phyloP scores from a whole-genome alignment of 371 early-diverging fungal genomes.

The Syncephalastrum sp. region DNA sequence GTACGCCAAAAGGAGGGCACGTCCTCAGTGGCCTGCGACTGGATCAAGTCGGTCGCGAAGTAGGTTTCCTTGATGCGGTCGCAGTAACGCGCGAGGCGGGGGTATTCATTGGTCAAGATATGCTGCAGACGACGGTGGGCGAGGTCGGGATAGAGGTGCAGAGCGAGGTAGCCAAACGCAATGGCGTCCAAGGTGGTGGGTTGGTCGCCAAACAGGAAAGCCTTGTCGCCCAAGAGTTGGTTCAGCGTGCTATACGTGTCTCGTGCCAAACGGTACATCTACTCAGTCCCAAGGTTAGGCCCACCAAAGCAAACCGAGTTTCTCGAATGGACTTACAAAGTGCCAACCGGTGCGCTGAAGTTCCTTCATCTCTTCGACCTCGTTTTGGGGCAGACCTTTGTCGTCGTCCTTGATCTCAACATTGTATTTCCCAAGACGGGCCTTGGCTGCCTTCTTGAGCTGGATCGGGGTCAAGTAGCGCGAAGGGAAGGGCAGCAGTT shows the following conservation, averaged over 20 bases:
- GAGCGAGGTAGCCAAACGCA: conserved; percentile 67
- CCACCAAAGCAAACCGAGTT: background rate
- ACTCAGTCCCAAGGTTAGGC: background rate
- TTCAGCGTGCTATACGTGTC: conserved; percentile 58
- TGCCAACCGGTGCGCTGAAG: conserved; percentile 47
- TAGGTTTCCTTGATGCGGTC: conserved; percentile 44
- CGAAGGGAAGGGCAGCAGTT: conserved; percentile 62
- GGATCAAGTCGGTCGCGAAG: conserved; percentile 14
- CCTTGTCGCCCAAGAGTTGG: conserved; percentile 55
- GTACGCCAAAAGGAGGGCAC: conserved; percentile 56
- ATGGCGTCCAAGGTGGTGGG: conserved; percentile 68
- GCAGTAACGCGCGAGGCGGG: conserved; percentile 57
- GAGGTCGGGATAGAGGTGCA: conserved; percentile 63
- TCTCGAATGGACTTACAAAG: conserved; percentile 24
- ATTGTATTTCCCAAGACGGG: conserved; percentile 51
- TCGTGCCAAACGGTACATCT: conserved; percentile 59
- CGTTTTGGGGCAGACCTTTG: conserved; percentile 38
- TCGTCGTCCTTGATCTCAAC: conserved; percentile 43
- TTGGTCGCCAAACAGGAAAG: conserved; percentile 70
- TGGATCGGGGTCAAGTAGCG: conserved; percentile 63
- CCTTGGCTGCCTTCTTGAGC: conserved; percentile 52
- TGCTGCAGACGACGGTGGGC: conserved; percentile 62
- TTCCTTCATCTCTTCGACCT: conserved; percentile 50
- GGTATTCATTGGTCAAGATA: conserved; percentile 58
- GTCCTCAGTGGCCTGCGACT: conserved; percentile 37